Evolutionary conservation across 371 early-diverging fungal genomes (phyloP).

Genomic region (Zychaea mexicana): DNA sequence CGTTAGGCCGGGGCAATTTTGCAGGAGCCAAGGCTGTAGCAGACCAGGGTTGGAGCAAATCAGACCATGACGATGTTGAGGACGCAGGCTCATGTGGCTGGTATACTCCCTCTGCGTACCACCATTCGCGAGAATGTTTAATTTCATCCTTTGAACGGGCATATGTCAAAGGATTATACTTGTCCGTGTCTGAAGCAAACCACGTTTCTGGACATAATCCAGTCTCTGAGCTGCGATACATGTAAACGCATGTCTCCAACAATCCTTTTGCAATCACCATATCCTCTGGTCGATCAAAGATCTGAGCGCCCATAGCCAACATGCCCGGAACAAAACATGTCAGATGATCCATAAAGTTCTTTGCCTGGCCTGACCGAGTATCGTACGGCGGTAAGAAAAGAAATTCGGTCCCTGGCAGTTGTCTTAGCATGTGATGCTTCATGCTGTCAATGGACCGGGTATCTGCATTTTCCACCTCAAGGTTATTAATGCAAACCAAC

Average conservation of each 20-base stretch:
- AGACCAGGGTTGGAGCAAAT: neutral
- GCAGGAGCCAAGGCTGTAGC: neutral
- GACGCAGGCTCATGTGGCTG: neutral
- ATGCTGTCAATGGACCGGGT: conserved; percentile 47
- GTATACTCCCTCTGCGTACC: conserved; percentile 18
- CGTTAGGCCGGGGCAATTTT: conserved; percentile 8
- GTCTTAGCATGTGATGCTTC: conserved; percentile 52
- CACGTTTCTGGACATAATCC: conserved; percentile 63
- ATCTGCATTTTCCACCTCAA: conserved; percentile 31
- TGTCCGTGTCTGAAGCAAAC: conserved; percentile 24
- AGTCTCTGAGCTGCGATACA: conserved; percentile 55
- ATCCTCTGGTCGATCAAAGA: conserved; percentile 51
- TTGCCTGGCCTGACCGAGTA: conserved; percentile 13
- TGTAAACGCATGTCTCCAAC: conserved; percentile 61
- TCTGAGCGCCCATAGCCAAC: conserved; percentile 64
- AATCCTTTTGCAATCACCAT: conserved; percentile 49
- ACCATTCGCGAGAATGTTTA: conserved; percentile 27
- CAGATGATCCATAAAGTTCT: conserved; percentile 56
- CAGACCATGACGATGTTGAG: neutral
- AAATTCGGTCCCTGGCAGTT: conserved; percentile 44
- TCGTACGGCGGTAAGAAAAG: conserved; percentile 45
- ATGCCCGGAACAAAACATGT: conserved; percentile 79
- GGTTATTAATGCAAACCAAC: too few species aligned
- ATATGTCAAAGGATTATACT: conserved; percentile 38
- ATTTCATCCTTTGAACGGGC: conserved; percentile 23